Base-by-base conservation (phyloP, 1,284 basidiomycete species). In the Malassezia obtusa region DNA sequence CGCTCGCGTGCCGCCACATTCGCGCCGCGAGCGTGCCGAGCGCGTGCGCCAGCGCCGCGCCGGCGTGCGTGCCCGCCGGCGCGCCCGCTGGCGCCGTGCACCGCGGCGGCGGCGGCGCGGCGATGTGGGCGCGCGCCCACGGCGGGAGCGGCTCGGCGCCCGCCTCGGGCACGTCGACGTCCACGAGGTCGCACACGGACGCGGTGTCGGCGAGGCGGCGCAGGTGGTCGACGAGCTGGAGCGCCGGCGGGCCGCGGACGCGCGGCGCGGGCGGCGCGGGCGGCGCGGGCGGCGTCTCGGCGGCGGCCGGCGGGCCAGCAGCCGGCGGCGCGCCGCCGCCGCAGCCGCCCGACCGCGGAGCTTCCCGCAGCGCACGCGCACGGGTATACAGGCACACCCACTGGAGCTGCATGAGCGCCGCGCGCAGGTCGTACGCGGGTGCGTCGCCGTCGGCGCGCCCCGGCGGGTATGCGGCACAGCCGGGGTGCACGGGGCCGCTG, bases 371-470 rank as follows among this genome's bases (percentile, higher is more conserved):
- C 21, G 37, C 24, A 11, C 43, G 43, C 24, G 52, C 52, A 12
- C 40, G 38, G 6, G 52, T 55, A 22, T 39, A 30, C 35, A 56
- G 22, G 22, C 53, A 56, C 15, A 46, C 14, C 48, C 49, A 56
- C 24, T 44, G 35, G 43, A 56, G 36, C 22, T 47, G 53, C 44
- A 45, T 39, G 7, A 56, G 48, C 22, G 53, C 53, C 0, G 48
- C 53, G 5, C 53, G 53, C 25, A 56, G 37, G 36, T 56, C 53
- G 30, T 28, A 37, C 10, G 53, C 48, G 2, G 38, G 38, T 22
- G 19, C 17, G 21, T 30, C 32, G 39, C 10, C 11, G 1, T 15
- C 31, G n/a, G 38, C n/a, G 15, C 50, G 50, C 17, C 45, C 50
- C 12, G 12, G 12, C 11, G 52, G 47, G 24, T 26, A 55, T 24